Evolutionary conservation across 441 rosid species (phyloP), one percentile per base, ranked within the genome.

Genomic region (Corymbia citriodora): DNA sequence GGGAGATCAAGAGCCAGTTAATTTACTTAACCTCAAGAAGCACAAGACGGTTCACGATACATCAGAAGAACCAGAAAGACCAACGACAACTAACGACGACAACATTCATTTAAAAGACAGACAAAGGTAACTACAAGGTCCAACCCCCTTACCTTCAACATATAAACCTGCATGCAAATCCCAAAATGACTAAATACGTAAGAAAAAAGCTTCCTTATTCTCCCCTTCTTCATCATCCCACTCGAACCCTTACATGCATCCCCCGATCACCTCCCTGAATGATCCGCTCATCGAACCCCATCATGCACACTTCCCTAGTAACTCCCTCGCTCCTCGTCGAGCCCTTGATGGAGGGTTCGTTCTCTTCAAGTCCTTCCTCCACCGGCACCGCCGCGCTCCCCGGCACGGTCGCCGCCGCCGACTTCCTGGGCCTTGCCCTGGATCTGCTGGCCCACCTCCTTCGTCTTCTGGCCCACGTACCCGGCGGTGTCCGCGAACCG

Each of bases 381-480:
- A 10, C 82, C 82, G 1, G 36, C 74, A 8, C 49, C 85, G n/a
- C 49, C 82, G 1, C 48, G 45, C 12, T 33, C 79, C 45, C 82
- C 82, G 1, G 36, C 74, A 8, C 49, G 52, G n/a, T 27, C 82
- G 1, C 48, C 45, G 31, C 50, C 50, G 83, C 17, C 85, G 17
- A 48, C 88, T 89, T 89, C 90, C n/a, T 83, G 88, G 55, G 88
- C 90, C 88, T 85, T 61, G 70, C 49, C 61, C 88, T 90, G 89
- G 7, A 88, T 53, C 52, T 82, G 70, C 90, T 90, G 90, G n/a
- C 91, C 91, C 23, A 29, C 87, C 45, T 90, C 91, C 87, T 88
- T 90, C 31, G 91, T 88, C 88, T 90, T 90, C 90, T 90, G 91
- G 53, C 90, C 90, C 40, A 89, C 33, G 79, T 59, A 48, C 55